Percentiles rank a stretch among this genome's conserved stretches.
Evolutionary conservation across 108 stramenopile species (phyloP).

Genomic region (Aurantiochytrium sp.): DNA sequence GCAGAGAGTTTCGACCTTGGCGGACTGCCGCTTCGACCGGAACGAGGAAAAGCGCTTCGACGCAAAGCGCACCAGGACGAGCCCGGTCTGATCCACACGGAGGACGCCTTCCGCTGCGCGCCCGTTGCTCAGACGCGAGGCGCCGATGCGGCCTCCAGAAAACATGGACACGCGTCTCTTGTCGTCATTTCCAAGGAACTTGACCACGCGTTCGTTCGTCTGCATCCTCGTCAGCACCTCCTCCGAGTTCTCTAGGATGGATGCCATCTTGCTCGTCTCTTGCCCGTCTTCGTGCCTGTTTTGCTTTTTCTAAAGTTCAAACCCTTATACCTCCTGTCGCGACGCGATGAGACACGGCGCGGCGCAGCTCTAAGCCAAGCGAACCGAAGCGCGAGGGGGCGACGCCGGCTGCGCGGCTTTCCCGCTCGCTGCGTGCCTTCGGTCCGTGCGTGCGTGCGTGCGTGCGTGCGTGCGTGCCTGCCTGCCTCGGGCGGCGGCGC

Average conservation of each 20-base stretch:
- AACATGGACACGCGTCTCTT: background rate
- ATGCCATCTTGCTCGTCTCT: background rate
- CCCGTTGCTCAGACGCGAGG: background rate
- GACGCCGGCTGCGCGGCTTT: too few species aligned
- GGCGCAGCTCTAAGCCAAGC: too few species aligned
- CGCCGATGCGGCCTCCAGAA: background rate
- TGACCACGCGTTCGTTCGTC: background rate
- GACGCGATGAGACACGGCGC: too few species aligned
- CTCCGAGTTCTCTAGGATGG: background rate
- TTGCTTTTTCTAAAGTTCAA: too few species aligned
- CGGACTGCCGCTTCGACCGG: background rate
- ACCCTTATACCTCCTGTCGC: too few species aligned
- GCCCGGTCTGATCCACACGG: background rate
- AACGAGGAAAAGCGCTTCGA: background rate
- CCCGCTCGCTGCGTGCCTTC: too few species aligned
- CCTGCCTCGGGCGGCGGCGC: too few species aligned
- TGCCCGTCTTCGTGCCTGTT: too few species aligned
- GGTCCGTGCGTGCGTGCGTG: too few species aligned
- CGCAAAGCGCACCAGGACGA: background rate
- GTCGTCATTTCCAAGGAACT: background rate
- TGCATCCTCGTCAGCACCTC: background rate
- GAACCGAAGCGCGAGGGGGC: too few species aligned
- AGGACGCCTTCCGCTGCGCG: background rate
- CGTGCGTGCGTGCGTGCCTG: too few species aligned
- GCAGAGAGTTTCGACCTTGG: background rate